phyloP scores from a whole-genome alignment of 2,329 filamentous ascomycete species.

The Ophiocordyceps camponoti-saundersi region DNA sequence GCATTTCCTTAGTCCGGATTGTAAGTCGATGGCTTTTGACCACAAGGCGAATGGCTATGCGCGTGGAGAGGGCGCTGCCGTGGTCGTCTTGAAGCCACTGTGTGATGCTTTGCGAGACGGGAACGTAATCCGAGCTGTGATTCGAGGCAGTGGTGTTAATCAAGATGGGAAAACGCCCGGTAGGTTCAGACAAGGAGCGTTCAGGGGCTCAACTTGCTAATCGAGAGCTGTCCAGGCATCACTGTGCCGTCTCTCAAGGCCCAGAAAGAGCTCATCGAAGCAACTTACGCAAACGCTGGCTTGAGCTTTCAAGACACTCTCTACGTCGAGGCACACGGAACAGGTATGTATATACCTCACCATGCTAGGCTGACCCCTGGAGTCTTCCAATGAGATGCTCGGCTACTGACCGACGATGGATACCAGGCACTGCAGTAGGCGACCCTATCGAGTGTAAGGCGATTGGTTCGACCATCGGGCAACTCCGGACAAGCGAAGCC shows the following conservation, averaged over 20 bases:
- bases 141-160: slow-evolving; percentile 17
- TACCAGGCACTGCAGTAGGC: background rate
- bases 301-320: slow-evolving; percentile 9
- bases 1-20: slow-evolving; percentile 6
- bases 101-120: slow-evolving; percentile 1
- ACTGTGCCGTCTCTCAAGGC: slow-evolving; percentile 19
- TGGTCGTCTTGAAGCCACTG: slow-evolving; percentile 24
- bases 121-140: slow-evolving; percentile 6
- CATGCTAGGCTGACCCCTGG: too few species aligned
- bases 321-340: slow-evolving; percentile 24
- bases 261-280: slow-evolving; percentile 5
- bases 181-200: background rate
- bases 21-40: slow-evolving; percentile 15
- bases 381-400: background rate
- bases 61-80: slow-evolving; percentile 27
- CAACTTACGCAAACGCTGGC: background rate
- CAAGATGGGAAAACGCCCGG: slow-evolving; percentile 13
- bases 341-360: slow-evolving; percentile 13
- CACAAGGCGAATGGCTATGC: slow-evolving; percentile 26
- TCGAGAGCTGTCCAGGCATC: slow-evolving; percentile 7
- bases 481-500: background rate
- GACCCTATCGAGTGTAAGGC: background rate
- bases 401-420: background rate
- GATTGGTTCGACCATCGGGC: background rate
- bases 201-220: background rate